These are phyloP conservation scores for Leccinum uliginosum DNA, from an alignment of 768 basidiomycete genomes.

Conservation along the genomic window DNA sequence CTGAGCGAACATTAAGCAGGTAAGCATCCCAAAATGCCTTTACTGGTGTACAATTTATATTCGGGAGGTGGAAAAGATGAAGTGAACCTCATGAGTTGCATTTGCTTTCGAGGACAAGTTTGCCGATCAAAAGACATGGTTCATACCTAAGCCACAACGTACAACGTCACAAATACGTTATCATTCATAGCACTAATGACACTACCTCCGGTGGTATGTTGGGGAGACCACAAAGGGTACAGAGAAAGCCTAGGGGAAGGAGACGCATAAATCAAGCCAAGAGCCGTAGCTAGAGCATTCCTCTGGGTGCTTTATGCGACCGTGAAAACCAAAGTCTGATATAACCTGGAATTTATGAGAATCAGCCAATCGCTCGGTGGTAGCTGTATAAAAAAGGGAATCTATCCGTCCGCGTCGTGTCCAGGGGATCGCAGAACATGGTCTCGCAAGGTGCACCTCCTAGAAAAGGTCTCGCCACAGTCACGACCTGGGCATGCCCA, in stretches of 20 bases:
- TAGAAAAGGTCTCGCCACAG: too few species aligned
- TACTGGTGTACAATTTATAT: neutral
- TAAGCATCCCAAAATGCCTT: neutral
- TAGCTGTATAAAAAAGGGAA: neutral
- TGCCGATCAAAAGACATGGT: neutral
- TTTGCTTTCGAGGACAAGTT: neutral
- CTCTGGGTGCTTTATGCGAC: neutral
- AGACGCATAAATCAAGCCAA: neutral
- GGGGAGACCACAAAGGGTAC: neutral
- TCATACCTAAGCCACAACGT: slow-evolving; percentile 9
- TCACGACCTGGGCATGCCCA: slow-evolving; percentile 4
- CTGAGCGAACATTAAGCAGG: too few species aligned
- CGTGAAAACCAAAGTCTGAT: neutral
- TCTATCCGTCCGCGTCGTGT: neutral
- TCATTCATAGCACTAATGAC: neutral
- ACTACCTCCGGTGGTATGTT: neutral
- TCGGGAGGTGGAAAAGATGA: neutral
- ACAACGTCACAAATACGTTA: neutral
- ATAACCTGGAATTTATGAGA: neutral
- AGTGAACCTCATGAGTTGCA: neutral
- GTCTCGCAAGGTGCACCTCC: neutral
- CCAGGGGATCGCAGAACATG: slow-evolving; percentile 1
- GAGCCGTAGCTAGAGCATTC: neutral
- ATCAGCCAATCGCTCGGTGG: neutral
- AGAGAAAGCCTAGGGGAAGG: neutral